Evolutionary conservation across 176 grass and related monocot genomes (phyloP).

Genomic region (Miscanthus lutarioriparius): DNA sequence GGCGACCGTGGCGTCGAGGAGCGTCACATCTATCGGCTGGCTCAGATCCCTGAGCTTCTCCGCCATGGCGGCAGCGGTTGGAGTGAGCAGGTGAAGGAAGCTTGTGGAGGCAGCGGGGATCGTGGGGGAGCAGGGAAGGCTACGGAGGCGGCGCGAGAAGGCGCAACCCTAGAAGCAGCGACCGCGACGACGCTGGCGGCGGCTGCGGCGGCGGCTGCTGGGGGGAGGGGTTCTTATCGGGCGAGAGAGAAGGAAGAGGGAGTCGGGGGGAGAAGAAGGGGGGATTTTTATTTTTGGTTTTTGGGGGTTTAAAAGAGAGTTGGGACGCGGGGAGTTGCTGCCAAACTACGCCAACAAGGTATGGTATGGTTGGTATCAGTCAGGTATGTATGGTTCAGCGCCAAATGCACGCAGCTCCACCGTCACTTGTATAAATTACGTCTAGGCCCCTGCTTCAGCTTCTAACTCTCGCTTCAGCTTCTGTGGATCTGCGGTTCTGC

Average conservation of each 20-base stretch:
- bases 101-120: neutral
- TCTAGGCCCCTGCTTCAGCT: neutral
- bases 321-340: slow-evolving; percentile 38
- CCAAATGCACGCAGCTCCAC: neutral
- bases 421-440: neutral
- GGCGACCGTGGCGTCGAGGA: slow-evolving; percentile 93
- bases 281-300: slow-evolving; percentile 19
- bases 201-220: neutral
- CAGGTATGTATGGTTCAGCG: neutral
- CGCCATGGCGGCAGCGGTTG: slow-evolving; percentile 54
- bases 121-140: too few species aligned
- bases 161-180: slow-evolving; percentile 33
- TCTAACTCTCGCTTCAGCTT: too few species aligned
- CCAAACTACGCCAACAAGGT: neutral
- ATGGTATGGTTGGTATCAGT: too few species aligned
- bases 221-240: neutral
- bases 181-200: slow-evolving; percentile 7
- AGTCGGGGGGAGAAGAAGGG: neutral
- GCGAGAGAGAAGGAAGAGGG: neutral
- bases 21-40: slow-evolving; percentile 87
- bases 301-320: slow-evolving; percentile 50
- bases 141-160: neutral
- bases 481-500: too few species aligned
- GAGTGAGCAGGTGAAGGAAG: neutral
- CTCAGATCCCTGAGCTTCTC: slow-evolving; percentile 98